phyloP scores from a whole-genome alignment of 345 rosid species.

The Schrenkiella parvula region DNA sequence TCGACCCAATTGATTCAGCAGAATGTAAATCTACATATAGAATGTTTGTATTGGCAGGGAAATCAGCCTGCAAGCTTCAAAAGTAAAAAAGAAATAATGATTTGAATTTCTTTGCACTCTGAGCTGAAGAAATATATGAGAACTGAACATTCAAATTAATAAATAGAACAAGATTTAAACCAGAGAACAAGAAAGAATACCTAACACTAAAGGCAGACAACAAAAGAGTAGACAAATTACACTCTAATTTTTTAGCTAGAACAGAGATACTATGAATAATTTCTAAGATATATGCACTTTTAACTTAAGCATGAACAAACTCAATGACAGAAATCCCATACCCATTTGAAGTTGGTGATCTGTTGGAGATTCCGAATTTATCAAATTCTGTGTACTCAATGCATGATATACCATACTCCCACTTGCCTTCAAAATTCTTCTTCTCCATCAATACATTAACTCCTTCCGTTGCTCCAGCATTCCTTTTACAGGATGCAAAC shows the following conservation, averaged over 20 bases:
- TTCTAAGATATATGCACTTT: neutral
- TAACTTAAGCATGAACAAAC: neutral
- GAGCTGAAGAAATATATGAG: no score
- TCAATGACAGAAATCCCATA: constrained; percentile 18
- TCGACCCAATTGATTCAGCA: constrained; percentile 62
- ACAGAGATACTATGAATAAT: neutral
- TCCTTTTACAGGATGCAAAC: constrained; percentile 85
- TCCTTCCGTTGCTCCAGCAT: constrained; percentile 80
- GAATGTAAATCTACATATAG: constrained; percentile 74
- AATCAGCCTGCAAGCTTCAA: constrained; percentile 65
- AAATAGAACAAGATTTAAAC: neutral
- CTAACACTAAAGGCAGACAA: neutral
- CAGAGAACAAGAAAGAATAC: neutral
- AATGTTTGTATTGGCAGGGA: constrained; percentile 95
- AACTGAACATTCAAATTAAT: neutral
- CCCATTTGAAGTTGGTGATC: constrained; percentile 42
- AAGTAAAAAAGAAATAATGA: constrained; percentile 14
- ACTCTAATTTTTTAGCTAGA: neutral
- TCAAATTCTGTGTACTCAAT: constrained; percentile 88
- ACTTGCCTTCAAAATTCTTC: constrained; percentile 71
- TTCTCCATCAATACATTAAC: constrained; percentile 80
- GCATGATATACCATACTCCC: constrained; percentile 96
- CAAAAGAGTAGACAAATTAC: neutral
- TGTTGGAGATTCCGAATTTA: constrained; percentile 56
- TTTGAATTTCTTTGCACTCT: neutral